Evolutionary conservation across 2,329 filamentous ascomycete species (phyloP), one percentile per base, ranked within the genome.

Genomic region (Fusarium anguioides): DNA sequence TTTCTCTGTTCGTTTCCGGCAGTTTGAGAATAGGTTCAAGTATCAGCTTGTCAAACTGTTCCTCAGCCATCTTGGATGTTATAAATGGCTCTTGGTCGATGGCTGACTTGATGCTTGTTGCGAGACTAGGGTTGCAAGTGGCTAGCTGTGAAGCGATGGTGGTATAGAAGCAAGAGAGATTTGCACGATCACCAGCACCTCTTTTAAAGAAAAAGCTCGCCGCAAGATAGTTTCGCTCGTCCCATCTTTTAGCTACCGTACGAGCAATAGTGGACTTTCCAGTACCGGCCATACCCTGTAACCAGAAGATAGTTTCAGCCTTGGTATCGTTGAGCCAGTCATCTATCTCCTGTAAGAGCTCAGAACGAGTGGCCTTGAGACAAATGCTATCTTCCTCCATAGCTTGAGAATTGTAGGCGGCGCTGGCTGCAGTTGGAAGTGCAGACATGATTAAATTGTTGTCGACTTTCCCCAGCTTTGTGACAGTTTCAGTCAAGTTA

Each of bases 81-180:
- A 68, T 27, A 11, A 50, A 9, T 4, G 61, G 24, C 0, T 60
- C 56, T 9, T 60, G 37, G 1, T 50, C 33, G 2, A 72, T 18
- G 1, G 15, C 37, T 8, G 41, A 6, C 8, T 39, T 68, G 5
- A 81, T 33, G 4, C 37, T 33, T 7, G 77, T 75, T 6, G 77
- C 57, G 8, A 60, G 59, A 0, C 21, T 33, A 2, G 72, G 49
- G 1, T 33, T 4, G 0, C n/a, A 33, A 0, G 20, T 1, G 3
- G 40, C 64, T 8, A 82, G 72, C 40, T 82, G 76, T 3, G 39
- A 41, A 5, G 77, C 75, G n/a, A 84, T 61, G 0, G 80, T 83
- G 4, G 78, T 72, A 31, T 83, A 76, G 18, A 83, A 73, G 36
- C 68, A 66, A 15, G 47, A 60, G 18, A 26, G 1, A 11, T 17